phyloP scores from a whole-genome alignment of 129 eudicot genomes.

The Cynara cardunculus region DNA sequence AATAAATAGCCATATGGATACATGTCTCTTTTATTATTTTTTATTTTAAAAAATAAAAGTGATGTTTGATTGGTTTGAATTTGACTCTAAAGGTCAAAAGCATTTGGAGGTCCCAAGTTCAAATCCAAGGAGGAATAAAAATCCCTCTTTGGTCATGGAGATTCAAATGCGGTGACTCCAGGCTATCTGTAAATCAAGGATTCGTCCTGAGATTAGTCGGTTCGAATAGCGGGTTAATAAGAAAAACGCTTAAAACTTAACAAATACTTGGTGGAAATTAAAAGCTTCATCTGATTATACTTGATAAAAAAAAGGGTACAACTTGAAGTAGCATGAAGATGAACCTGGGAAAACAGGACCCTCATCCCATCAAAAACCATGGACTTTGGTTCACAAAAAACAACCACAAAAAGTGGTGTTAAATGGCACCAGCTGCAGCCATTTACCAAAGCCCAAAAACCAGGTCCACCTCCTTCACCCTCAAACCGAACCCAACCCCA shows the following conservation, averaged over 20 bases:
- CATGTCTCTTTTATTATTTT: no score
- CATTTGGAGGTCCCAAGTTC: no score
- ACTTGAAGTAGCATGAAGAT: slow-evolving; percentile 32
- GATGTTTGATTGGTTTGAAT: no score
- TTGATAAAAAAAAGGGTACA: slow-evolving; percentile 25
- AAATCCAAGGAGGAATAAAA: no score
- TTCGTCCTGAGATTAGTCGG: no score
- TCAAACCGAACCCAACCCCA: slow-evolving; percentile 24
- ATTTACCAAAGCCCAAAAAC: slow-evolving; percentile 55
- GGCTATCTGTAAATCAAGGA: no score
- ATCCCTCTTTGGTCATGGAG: no score
- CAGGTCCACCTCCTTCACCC: slow-evolving; percentile 34
- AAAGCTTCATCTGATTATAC: slow-evolving; percentile 19
- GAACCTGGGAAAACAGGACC: slow-evolving; percentile 46
- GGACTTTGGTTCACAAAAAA: slow-evolving; percentile 58
- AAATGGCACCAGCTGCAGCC: slow-evolving; percentile 47
- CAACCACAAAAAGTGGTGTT: slow-evolving; percentile 60
- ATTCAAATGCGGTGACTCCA: no score
- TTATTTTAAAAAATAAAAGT: no score
- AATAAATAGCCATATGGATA: slow-evolving; percentile 4
- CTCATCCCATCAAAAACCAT: slow-evolving; percentile 48
- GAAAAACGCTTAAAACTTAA: no score
- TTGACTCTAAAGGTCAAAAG: no score
- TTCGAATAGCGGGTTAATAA: no score
- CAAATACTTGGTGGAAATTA: slow-evolving; percentile 6